phyloP scores from a whole-genome alignment of 495 filamentous ascomycete genomes.

The Trichoderma orchidacearum region DNA sequence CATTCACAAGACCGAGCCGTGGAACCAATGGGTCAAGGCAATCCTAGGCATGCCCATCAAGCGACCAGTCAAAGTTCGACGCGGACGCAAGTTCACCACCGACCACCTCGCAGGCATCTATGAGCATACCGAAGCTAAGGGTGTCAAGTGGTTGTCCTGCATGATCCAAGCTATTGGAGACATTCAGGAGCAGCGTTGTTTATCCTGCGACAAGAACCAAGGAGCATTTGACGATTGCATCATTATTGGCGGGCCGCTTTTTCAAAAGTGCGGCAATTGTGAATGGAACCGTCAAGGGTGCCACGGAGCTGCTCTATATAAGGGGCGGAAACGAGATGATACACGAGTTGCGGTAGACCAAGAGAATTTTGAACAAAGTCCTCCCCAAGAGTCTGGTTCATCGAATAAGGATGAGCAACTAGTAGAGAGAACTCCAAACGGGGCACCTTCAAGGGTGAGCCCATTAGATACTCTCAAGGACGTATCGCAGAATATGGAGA shows the following conservation, averaged over 20 bases:
- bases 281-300: constrained; percentile 18
- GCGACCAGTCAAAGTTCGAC: constrained; percentile 13
- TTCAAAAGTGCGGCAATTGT: constrained; percentile 19
- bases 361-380: background rate
- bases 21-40: constrained; percentile 7
- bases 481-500: too few species aligned
- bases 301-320: constrained; percentile 3
- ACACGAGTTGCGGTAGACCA: background rate
- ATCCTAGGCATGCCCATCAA: constrained; percentile 10
- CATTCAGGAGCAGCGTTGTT: constrained; percentile 10
- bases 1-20: constrained; percentile 4
- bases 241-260: constrained; percentile 8
- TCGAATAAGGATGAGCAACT: too few species aligned
- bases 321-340: background rate
- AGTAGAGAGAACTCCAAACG: too few species aligned
- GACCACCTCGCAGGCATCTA: constrained; percentile 12
- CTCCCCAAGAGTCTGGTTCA: background rate
- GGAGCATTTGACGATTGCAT: constrained; percentile 15
- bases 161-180: constrained; percentile 18
- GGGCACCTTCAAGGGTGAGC: too few species aligned
- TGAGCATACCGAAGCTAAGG: constrained; percentile 11
- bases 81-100: constrained; percentile 10
- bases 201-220: constrained; percentile 7
- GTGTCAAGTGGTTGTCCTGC: constrained; percentile 15
- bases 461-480: too few species aligned